phyloP scores from a whole-genome alignment of 352 stramenopile genomes.

The Phytophthora sansomeana region DNA sequence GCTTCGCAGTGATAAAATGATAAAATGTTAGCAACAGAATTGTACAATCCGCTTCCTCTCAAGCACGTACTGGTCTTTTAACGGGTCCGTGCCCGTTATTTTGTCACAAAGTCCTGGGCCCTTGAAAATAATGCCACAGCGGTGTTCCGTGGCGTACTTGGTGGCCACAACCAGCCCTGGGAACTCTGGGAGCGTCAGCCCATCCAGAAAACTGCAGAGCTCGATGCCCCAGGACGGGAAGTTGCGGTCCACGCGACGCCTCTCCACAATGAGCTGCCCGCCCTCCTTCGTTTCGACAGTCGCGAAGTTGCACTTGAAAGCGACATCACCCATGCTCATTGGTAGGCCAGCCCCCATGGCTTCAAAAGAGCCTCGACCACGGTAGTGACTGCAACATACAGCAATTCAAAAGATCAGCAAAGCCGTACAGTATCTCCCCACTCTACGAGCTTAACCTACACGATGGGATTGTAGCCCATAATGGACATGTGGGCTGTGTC shows the following conservation, averaged over 20 bases:
- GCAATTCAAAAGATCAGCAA: slow-evolving; percentile 14
- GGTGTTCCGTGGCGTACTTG: slow-evolving; percentile 91
- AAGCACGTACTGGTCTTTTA: slow-evolving; percentile 84
- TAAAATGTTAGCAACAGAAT: slow-evolving; percentile 7
- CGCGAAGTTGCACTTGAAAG: slow-evolving; percentile 92
- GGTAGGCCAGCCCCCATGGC: slow-evolving; percentile 85
- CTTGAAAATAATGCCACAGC: slow-evolving; percentile 89
- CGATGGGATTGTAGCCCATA: slow-evolving; percentile 85
- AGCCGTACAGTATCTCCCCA: not conserved
- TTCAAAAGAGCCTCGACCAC: slow-evolving; percentile 87
- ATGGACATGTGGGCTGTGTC: slow-evolving; percentile 93
- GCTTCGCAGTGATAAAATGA: slow-evolving; percentile 37
- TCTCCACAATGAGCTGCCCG: slow-evolving; percentile 69
- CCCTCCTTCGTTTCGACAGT: slow-evolving; percentile 74
- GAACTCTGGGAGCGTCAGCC: slow-evolving; percentile 63
- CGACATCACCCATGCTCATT: slow-evolving; percentile 88
- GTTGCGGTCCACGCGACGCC: slow-evolving; percentile 84
- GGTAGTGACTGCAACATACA: slow-evolving; percentile 69
- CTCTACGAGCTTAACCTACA: slow-evolving; percentile 45
- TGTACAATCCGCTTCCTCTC: not conserved
- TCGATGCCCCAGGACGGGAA: slow-evolving; percentile 87
- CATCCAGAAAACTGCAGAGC: slow-evolving; percentile 80
- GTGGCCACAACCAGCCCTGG: slow-evolving; percentile 73
- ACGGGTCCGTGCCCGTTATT: slow-evolving; percentile 87
- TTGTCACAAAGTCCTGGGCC: slow-evolving; percentile 81